phyloP scores from a whole-genome alignment of 805 yeast species.

The Metschnikowia sp. region DNA sequence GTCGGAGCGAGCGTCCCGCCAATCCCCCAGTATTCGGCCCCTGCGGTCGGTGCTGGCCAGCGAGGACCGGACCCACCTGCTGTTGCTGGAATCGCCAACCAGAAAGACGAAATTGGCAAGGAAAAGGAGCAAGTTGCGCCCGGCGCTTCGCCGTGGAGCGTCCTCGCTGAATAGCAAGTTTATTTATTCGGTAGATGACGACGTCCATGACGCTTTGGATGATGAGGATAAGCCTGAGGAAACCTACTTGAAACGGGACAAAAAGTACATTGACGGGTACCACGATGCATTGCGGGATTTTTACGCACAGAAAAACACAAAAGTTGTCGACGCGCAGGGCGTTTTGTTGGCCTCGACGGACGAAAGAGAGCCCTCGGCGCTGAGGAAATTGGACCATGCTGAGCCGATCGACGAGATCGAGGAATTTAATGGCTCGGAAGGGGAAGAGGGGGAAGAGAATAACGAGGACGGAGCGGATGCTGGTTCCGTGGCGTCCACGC shows the following conservation, averaged over 20 bases:
- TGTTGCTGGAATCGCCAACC: conserved; percentile 11
- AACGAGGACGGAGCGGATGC: conserved; percentile 20
- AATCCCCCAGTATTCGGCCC: conserved; percentile 13
- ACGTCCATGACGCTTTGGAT: conserved; percentile 56
- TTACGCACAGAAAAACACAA: conserved; percentile 20
- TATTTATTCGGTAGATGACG: conserved; percentile 80
- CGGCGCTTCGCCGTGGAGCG: conserved; percentile 29
- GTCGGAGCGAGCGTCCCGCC: conserved; percentile 8
- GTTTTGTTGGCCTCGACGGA: background rate
- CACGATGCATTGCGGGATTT: conserved; percentile 60
- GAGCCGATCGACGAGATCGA: conserved; percentile 7
- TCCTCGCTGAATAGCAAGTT: conserved; percentile 25
- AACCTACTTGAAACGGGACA: conserved; percentile 33
- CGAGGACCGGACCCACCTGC: conserved; percentile 6
- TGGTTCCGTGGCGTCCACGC: conserved; percentile 24
- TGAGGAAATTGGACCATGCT: no score
- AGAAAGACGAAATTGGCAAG: conserved; percentile 11
- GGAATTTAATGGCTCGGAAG: conserved; percentile 3
- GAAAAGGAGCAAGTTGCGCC: conserved; percentile 25
- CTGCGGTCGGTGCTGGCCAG: conserved; percentile 11
- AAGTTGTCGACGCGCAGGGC: conserved; percentile 7
- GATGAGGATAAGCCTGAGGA: conserved; percentile 44
- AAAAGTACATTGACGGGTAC: conserved; percentile 63
- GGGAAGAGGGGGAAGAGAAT: background rate
- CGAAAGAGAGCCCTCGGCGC: background rate